A percentile compares a stretch with the other conserved stretches of the same genome.
Evolutionary conservation across 148 eudicot species (phyloP).

Genomic region (Fallopia convolvulus): DNA sequence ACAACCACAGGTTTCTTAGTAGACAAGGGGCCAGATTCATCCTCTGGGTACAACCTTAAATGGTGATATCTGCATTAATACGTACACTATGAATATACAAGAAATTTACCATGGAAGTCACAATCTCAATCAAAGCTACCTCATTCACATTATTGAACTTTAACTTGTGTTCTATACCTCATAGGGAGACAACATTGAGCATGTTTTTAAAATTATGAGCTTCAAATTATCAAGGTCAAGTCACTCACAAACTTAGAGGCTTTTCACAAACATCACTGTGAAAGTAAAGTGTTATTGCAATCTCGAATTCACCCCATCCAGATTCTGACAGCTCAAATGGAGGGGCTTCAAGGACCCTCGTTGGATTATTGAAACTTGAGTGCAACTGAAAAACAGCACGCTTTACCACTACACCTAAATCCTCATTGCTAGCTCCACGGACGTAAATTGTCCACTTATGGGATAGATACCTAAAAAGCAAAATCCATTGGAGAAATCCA

Average conservation of each 20-base stretch:
- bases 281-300: conserved; percentile 67
- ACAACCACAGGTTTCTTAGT: conserved; percentile 53
- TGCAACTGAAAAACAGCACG: conserved; percentile 77
- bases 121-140: background rate
- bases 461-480: conserved; percentile 46
- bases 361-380: conserved; percentile 76
- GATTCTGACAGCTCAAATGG: conserved; percentile 79
- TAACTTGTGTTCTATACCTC: background rate
- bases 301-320: conserved; percentile 99
- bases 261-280: conserved; percentile 61
- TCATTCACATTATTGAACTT: background rate
- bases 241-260: conserved; percentile 68
- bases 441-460: conserved; percentile 72
- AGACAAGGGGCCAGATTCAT: conserved; percentile 49
- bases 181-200: background rate
- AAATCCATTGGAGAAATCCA: background rate
- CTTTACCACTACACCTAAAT: conserved; percentile 53
- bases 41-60: conserved; percentile 51
- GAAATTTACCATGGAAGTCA: background rate
- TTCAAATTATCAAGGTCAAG: background rate
- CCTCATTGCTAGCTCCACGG: conserved; percentile 63
- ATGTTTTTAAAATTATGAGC: background rate
- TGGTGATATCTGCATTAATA: conserved; percentile 41
- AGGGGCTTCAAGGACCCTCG: conserved; percentile 70
- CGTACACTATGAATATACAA: background rate